A percentile compares a stretch with the other conserved stretches of the same genome.
Evolutionary conservation across 2,329 filamentous ascomycete species (phyloP).

Genomic region (Tolypocladium endophyticum): DNA sequence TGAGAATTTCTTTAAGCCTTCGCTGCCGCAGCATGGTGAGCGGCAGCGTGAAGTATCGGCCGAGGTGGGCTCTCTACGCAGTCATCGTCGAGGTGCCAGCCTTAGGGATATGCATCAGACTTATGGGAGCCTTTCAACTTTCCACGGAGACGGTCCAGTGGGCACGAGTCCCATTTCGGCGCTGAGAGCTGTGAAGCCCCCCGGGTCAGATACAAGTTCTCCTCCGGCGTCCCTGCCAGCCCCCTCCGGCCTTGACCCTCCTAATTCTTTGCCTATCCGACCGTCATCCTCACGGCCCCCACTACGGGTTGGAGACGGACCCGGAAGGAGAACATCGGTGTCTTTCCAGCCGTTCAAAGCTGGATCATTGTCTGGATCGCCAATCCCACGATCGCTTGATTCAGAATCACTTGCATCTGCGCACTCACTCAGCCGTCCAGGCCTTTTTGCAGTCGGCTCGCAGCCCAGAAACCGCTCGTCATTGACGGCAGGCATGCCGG

Average conservation of each 20-base stretch:
- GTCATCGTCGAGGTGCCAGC: constrained; percentile 38
- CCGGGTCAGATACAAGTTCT: constrained; percentile 52
- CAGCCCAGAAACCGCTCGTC: constrained; percentile 59
- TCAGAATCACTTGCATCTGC: constrained; percentile 45
- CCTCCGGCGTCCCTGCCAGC: constrained; percentile 41
- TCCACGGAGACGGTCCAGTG: constrained; percentile 67
- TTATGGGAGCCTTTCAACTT: constrained; percentile 84
- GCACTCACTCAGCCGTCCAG: constrained; percentile 37
- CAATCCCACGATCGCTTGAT: constrained; percentile 41
- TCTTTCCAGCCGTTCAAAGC: constrained; percentile 96
- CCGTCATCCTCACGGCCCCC: constrained; percentile 19
- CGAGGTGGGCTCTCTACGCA: constrained; percentile 68
- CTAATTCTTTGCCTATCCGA: constrained; percentile 44
- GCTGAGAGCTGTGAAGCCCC: constrained; percentile 55
- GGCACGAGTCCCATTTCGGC: constrained; percentile 82
- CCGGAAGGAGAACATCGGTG: constrained; percentile 65
- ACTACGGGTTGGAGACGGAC: constrained; percentile 38
- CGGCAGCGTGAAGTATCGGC: constrained; percentile 23
- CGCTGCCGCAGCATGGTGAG: constrained; percentile 47
- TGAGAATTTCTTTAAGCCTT: constrained; percentile 77
- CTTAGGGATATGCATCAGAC: constrained; percentile 60
- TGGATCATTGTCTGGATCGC: constrained; percentile 85
- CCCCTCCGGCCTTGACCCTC: constrained; percentile 32
- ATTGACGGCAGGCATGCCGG: constrained; percentile 64
- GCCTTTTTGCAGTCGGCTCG: constrained; percentile 29